These are phyloP conservation scores for Sphagnurus paluster DNA, from an alignment of 1,284 basidiomycete species.

Conservation along the genomic window DNA sequence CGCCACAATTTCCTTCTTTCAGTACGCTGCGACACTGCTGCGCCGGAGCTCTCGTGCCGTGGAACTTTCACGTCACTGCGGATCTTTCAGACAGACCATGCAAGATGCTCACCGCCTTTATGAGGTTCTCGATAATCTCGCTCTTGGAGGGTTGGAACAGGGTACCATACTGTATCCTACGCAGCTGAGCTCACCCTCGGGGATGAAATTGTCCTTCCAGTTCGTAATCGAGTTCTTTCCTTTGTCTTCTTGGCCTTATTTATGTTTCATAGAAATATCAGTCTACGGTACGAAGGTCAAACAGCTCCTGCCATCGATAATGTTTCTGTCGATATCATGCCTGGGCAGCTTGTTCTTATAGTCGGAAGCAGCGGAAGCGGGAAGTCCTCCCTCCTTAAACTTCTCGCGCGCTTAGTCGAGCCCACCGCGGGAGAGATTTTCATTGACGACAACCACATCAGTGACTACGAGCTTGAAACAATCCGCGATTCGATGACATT, in stretches of 20 bases:
- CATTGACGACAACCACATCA: slow-evolving; percentile 35
- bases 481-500: slow-evolving; percentile 37
- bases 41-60: slow-evolving; percentile 20
- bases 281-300: slow-evolving; percentile 34
- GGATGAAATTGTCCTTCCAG: slow-evolving; percentile 39
- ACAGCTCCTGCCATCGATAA: slow-evolving; percentile 28
- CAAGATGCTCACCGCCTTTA: slow-evolving; percentile 23
- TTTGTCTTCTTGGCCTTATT: neutral
- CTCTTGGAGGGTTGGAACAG: slow-evolving; percentile 9
- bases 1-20: slow-evolving; percentile 25
- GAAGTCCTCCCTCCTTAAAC: slow-evolving; percentile 47
- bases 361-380: slow-evolving; percentile 51
- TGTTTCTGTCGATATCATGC: slow-evolving; percentile 39
- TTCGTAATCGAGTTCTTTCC: slow-evolving; percentile 24
- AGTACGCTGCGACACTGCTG: slow-evolving; percentile 25
- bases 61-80: slow-evolving; percentile 9
- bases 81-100: slow-evolving; percentile 18
- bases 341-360: slow-evolving; percentile 47
- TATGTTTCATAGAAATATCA: slow-evolving; percentile 33
- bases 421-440: slow-evolving; percentile 39
- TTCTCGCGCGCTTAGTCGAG: slow-evolving; percentile 40
- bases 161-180: slow-evolving; percentile 20
- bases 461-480: slow-evolving; percentile 25
- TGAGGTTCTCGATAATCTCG: slow-evolving; percentile 14
- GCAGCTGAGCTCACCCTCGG: slow-evolving; percentile 19